phyloP scores from a whole-genome alignment of 495 filamentous ascomycete species.

The Parachaetomium inaequale region DNA sequence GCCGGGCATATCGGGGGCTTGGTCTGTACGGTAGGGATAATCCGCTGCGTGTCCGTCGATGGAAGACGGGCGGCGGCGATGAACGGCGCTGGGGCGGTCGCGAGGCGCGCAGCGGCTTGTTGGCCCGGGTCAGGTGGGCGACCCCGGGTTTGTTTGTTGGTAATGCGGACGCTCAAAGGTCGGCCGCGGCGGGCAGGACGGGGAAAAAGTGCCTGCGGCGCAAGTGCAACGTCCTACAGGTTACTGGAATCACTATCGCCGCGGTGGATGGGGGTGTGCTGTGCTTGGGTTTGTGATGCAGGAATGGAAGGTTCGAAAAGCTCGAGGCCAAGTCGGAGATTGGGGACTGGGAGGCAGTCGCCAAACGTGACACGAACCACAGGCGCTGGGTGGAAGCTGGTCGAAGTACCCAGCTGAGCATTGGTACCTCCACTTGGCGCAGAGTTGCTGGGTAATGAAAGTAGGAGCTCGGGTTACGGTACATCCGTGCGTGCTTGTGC shows the following conservation, averaged over 20 bases:
- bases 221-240: slow-evolving; percentile 6
- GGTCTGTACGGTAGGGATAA: slow-evolving; percentile 2
- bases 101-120: slow-evolving; percentile 20
- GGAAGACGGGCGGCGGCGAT: slow-evolving; percentile 26
- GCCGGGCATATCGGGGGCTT: slow-evolving; percentile 47
- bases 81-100: slow-evolving; percentile 13
- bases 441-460: neutral
- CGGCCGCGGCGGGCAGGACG: neutral
- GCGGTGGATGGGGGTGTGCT: slow-evolving; percentile 1
- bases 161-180: neutral
- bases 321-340: slow-evolving; percentile 25
- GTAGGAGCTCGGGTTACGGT: slow-evolving; percentile 15
- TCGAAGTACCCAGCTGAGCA: slow-evolving; percentile 16
- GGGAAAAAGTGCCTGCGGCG: neutral
- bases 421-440: slow-evolving; percentile 7
- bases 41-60: slow-evolving; percentile 20
- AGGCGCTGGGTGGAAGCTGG: slow-evolving; percentile 22
- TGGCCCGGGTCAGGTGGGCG: slow-evolving; percentile 17
- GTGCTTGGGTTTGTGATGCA: slow-evolving; percentile 15
- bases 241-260: slow-evolving; percentile 4
- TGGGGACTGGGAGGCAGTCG: slow-evolving; percentile 23
- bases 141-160: slow-evolving; percentile 16
- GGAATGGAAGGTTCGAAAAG: slow-evolving; percentile 28
- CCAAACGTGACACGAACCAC: slow-evolving; percentile 34
- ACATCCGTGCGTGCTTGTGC: too few species aligned